A percentile compares a stretch with the other conserved stretches of the same genome.
Evolutionary conservation across 2,329 filamentous ascomycete species (phyloP).

Genomic region (Aspergillus oerlinghausenensis): DNA sequence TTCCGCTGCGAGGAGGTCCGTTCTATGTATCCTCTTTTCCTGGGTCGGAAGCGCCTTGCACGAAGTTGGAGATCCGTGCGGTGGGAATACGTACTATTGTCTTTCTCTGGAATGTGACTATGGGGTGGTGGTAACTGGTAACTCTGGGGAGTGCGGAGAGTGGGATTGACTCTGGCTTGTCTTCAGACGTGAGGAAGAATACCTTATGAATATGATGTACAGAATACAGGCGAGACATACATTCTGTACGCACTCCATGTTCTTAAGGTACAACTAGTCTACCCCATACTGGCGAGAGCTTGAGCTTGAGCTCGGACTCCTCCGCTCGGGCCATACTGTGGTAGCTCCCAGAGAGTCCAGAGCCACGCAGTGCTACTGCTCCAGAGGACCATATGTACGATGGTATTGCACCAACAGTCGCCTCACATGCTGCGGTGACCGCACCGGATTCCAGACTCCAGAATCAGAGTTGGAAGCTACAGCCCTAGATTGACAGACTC

Average conservation of each 20-base stretch:
- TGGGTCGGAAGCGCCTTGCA: background rate
- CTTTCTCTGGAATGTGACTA: background rate
- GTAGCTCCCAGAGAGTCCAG: background rate
- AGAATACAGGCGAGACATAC: background rate
- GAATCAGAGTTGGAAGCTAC: background rate
- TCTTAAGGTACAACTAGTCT: background rate
- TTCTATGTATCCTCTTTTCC: conserved; percentile 4
- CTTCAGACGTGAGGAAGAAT: too few relatives aligned
- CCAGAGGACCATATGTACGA: background rate
- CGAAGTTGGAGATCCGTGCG: background rate
- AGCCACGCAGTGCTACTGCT: too few relatives aligned
- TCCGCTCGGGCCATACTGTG: background rate
- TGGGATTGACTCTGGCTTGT: background rate
- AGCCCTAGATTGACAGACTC: background rate
- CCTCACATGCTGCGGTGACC: background rate
- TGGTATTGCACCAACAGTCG: background rate
- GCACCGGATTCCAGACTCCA: background rate
- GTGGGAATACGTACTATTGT: background rate
- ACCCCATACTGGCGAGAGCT: background rate
- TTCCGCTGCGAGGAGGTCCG: conserved; percentile 12
- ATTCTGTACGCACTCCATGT: background rate
- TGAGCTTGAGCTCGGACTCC: background rate
- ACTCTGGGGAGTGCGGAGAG: background rate
- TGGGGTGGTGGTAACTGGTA: background rate
- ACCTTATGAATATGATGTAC: background rate